A percentile compares a stretch with the other conserved stretches of the same genome.
These are phyloP conservation scores for Tetrahymena malaccensis DNA, from an alignment of 73 alveolate species.

Conservation along the genomic window DNA sequence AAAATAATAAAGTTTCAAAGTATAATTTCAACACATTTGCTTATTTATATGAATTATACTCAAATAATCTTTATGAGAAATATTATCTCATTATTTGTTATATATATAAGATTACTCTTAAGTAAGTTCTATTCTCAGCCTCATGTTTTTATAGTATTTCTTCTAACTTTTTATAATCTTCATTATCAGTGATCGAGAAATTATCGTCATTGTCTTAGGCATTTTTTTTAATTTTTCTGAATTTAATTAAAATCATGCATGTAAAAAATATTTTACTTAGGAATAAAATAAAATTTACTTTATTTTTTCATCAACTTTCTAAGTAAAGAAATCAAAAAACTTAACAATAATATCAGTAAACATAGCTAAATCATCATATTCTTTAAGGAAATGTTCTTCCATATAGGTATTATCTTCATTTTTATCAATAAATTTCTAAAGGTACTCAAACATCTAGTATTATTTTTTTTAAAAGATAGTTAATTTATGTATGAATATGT, in stretches of 20 bases:
- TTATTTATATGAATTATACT: neutral
- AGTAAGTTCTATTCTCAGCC: neutral
- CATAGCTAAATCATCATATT: neutral
- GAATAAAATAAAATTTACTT: neutral
- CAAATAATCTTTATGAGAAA: neutral
- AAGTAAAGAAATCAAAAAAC: neutral
- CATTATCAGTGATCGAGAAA: neutral
- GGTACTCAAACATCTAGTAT: neutral
- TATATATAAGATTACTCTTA: neutral
- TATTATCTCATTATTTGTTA: neutral
- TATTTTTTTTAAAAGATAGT: neutral
- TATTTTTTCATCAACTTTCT: neutral
- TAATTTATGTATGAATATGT: neutral
- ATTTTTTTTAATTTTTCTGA: neutral
- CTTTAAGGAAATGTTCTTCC: neutral
- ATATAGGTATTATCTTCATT: neutral
- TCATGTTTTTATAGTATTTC: neutral
- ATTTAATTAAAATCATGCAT: neutral
- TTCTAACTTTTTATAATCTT: neutral
- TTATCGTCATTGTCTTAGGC: neutral
- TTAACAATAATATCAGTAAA: neutral
- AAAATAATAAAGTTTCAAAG: neutral
- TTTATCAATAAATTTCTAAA: neutral
- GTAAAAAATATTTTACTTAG: neutral
- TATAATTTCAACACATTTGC: neutral